These are phyloP conservation scores for Elymus sibiricus DNA, from an alignment of 176 grass and related monocot genomes.

Conservation along the genomic window DNA sequence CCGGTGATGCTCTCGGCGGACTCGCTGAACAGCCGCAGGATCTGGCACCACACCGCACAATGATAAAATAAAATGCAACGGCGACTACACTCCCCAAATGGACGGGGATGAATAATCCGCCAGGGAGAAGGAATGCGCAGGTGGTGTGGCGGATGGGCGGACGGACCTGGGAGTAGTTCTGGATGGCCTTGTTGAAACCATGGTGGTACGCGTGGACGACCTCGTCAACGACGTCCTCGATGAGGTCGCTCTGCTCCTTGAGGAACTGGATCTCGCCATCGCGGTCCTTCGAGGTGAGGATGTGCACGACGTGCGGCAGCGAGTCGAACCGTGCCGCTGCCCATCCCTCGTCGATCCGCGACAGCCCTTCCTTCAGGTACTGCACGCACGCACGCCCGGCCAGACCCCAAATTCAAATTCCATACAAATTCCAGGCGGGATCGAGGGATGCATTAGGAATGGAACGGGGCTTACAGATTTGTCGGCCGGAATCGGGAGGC, in stretches of 20 bases:
- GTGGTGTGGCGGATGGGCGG: background rate
- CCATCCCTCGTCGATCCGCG: constrained; percentile 88
- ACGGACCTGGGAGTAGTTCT: constrained; percentile 88
- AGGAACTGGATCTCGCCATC: constrained; percentile 97
- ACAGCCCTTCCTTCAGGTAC: constrained; percentile 87
- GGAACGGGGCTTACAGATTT: constrained; percentile 53
- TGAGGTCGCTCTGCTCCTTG: constrained; percentile 89
- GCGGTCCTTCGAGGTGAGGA: constrained; percentile 81
- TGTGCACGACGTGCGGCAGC: constrained; percentile 93
- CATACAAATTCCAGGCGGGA: background rate
- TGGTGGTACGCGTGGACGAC: constrained; percentile 97
- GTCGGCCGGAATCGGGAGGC: constrained; percentile 82
- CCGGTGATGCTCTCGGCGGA: constrained; percentile 85
- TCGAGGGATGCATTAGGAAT: background rate
- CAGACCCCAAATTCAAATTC: background rate
- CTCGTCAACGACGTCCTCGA: constrained; percentile 92
- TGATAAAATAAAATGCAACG: constrained; percentile 23
- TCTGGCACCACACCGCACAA: constrained; percentile 37
- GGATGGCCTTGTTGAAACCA: constrained; percentile 97
- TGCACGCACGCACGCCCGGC: constrained; percentile 18
- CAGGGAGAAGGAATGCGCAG: background rate
- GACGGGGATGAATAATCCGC: background rate
- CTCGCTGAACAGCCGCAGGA: constrained; percentile 87
- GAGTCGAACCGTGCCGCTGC: constrained; percentile 89
- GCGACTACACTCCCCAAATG: background rate